Percentiles rank a stretch among this genome's conserved stretches.
These are phyloP conservation scores for Pestalotiopsis sp. DNA, from an alignment of 2,329 filamentous ascomycete genomes.

Conservation along the genomic window DNA sequence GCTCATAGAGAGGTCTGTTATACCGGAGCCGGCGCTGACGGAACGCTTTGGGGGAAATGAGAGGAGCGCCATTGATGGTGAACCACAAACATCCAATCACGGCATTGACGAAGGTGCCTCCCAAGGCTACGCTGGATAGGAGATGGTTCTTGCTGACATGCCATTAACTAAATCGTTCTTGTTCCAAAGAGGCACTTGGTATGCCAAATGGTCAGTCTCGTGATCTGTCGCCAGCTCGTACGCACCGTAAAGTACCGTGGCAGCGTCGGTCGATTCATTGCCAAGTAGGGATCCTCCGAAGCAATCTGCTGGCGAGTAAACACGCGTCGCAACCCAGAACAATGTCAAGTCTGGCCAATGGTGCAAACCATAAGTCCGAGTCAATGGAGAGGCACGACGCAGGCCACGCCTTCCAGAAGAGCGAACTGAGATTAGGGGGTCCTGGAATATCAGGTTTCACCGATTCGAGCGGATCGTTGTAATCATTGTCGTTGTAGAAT, in stretches of 20 bases:
- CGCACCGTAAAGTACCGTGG: neutral
- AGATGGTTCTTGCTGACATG: neutral
- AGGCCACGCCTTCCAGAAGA: neutral
- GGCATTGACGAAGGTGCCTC: neutral
- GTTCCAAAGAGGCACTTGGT: neutral
- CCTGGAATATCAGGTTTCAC: neutral
- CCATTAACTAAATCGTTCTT: neutral
- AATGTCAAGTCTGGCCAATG: neutral
- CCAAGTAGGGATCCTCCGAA: neutral
- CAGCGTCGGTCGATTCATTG: neutral
- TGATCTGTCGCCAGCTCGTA: neutral
- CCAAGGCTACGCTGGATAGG: neutral
- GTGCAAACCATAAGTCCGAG: neutral
- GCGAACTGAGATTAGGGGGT: neutral
- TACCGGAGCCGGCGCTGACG: neutral
- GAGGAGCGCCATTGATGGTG: neutral
- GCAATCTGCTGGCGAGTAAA: neutral
- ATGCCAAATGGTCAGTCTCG: neutral
- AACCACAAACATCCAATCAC: neutral
- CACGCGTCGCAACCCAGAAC: neutral
- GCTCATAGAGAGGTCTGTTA: neutral
- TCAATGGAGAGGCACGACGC: neutral
- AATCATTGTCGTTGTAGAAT: neutral
- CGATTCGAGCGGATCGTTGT: neutral
- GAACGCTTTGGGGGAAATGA: neutral